A percentile compares a stretch with the other conserved stretches of the same genome.
phyloP scores from a whole-genome alignment of 345 rosid genomes.

The Cochlearia excelsa region DNA sequence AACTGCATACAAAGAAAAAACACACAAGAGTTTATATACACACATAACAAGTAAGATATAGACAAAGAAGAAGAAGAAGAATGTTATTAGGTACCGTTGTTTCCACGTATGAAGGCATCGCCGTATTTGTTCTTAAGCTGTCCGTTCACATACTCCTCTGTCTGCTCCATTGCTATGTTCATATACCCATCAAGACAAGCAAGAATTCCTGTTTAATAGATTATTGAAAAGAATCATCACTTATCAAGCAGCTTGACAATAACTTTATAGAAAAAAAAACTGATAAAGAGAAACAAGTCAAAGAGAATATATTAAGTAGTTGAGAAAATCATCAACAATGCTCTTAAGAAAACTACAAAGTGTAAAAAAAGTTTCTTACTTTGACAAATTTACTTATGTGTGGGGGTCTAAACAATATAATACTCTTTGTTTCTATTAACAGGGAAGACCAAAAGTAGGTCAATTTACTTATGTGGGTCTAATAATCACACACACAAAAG shows the following conservation, averaged over 20 bases:
- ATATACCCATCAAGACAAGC: slow-evolving; percentile 96
- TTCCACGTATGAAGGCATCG: slow-evolving; percentile 94
- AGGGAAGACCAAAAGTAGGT: neutral
- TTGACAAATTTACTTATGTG: too few relatives aligned
- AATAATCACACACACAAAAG: neutral
- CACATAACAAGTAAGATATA: slow-evolving; percentile 1
- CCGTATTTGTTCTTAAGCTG: slow-evolving; percentile 94
- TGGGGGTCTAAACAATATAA: too few relatives aligned
- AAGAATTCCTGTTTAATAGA: slow-evolving; percentile 54
- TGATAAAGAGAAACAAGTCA: neutral
- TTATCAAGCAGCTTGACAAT: neutral
- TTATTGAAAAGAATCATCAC: neutral
- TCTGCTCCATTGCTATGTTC: slow-evolving; percentile 99
- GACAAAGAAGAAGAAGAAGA: slow-evolving; percentile 1
- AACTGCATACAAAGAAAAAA: slow-evolving; percentile 48
- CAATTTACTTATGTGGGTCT: too few relatives aligned
- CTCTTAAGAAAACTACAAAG: too few relatives aligned
- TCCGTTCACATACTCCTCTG: slow-evolving; percentile 91
- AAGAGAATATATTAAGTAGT: too few relatives aligned
- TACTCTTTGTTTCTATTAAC: too few relatives aligned
- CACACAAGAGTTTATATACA: neutral
- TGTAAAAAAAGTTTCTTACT: too few relatives aligned
- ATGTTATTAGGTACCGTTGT: slow-evolving; percentile 50
- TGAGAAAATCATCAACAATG: too few relatives aligned
- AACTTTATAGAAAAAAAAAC: neutral